A percentile compares a stretch with the other conserved stretches of the same genome.
Evolutionary conservation across 2,329 filamentous ascomycete genomes (phyloP).

Genomic region (Atkinsonella hypoxylon): DNA sequence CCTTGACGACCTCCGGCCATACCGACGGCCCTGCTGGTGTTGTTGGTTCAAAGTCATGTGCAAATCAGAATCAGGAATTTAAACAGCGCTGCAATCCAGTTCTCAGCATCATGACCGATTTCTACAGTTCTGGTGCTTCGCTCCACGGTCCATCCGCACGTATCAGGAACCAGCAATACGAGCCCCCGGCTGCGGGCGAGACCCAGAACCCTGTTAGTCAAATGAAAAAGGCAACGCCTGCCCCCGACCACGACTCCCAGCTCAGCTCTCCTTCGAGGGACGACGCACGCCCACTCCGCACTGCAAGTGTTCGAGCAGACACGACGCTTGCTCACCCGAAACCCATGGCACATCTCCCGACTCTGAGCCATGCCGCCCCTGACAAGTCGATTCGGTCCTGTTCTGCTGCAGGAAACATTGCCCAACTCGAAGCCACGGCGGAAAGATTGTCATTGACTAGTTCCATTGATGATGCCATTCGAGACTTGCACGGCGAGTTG

Average conservation of each 20-base stretch:
- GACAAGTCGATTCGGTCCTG: slow-evolving; percentile 50
- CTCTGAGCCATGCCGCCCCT: slow-evolving; percentile 34
- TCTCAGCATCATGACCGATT: slow-evolving; percentile 3
- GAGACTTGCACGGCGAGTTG: slow-evolving; percentile 57
- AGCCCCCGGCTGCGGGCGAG: slow-evolving; percentile 5
- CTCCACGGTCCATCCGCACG: slow-evolving; percentile 7
- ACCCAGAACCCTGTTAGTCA: slow-evolving; percentile 2
- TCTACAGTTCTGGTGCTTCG: slow-evolving; percentile 6
- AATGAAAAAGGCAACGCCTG: slow-evolving; percentile 7
- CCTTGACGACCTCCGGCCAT: not conserved
- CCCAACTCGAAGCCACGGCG: slow-evolving; percentile 62
- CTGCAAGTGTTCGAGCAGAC: slow-evolving; percentile 31
- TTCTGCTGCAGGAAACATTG: slow-evolving; percentile 54
- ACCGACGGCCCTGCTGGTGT: slow-evolving; percentile 1
- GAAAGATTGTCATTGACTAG: slow-evolving; percentile 63
- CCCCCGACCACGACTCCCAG: slow-evolving; percentile 4
- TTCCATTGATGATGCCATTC: slow-evolving; percentile 68
- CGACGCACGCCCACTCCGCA: slow-evolving; percentile 18
- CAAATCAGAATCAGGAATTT: not conserved
- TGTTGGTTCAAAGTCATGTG: slow-evolving; percentile 3
- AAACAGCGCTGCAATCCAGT: not conserved
- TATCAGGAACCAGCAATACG: slow-evolving; percentile 8
- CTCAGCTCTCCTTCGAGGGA: slow-evolving; percentile 6
- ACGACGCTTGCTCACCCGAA: slow-evolving; percentile 28
- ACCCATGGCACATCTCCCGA: slow-evolving; percentile 36